These are phyloP conservation scores for Aquilaria yunnanensis DNA, from an alignment of 345 rosid genomes.

Conservation along the genomic window DNA sequence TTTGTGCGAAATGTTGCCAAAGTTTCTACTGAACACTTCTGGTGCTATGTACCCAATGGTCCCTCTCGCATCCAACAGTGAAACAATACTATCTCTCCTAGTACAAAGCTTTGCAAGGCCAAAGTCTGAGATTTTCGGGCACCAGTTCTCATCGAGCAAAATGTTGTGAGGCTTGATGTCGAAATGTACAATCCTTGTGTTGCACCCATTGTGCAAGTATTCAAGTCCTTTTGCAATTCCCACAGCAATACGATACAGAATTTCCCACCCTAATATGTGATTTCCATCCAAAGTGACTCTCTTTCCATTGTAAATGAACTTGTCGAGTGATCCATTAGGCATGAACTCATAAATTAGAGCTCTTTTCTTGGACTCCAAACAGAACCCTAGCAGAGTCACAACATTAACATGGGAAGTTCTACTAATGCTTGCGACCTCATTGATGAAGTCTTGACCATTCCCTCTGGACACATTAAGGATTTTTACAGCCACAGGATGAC, in stretches of 20 bases:
- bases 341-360: constrained; percentile 28
- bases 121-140: no score
- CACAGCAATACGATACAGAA: constrained; percentile 5
- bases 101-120: no score
- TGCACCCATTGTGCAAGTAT: constrained; percentile 29
- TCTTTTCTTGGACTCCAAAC: constrained; percentile 3
- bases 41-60: no score
- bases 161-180: constrained; percentile 13
- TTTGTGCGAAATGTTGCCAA: no score
- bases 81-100: no score
- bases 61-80: no score
- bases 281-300: background rate
- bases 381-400: constrained; percentile 16
- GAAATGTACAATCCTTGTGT: constrained; percentile 26
- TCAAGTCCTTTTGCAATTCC: constrained; percentile 29
- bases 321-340: constrained; percentile 25
- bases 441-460: constrained; percentile 15
- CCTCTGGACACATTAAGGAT: constrained; percentile 10
- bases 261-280: constrained; percentile 11
- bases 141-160: background rate
- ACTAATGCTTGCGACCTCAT: constrained; percentile 11
- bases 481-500: constrained; percentile 17
- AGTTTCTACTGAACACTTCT: no score
- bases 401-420: constrained; percentile 17
- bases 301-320: constrained; percentile 8